Base-by-base conservation (phyloP, 257 asterid species). In the Salvia hispanica region DNA sequence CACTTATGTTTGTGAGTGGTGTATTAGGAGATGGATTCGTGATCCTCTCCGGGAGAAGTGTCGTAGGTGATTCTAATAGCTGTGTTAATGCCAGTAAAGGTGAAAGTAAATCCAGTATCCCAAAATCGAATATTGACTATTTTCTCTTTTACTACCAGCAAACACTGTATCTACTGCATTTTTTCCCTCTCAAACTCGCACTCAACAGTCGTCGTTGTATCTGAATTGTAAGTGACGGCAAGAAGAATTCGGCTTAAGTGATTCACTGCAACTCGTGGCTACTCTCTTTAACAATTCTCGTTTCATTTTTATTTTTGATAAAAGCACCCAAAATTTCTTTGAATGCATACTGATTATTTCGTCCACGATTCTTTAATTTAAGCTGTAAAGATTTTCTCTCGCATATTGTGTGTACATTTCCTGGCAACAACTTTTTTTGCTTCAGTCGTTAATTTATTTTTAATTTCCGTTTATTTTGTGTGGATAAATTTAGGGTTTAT, bases 401-500 rank as follows among this genome's bases (percentile, higher is more conserved):
- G 1, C 31, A 10, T 25, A 56, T 21, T 14, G 51, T 43, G 28
- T 45, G 40, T 12, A 25, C 4, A 16, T 34, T 50, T 50, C 4
- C 58, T 6, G 40, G 66, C 13, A 18, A 39, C 40, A n/a, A 4
- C 0, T 15, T 60, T 46, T 46, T n/a, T 43, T 31, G 21, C 33
- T 67, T 18, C 28, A 48, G n/a, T 4, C 48, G 3, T 9, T 0
- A 5, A 10, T 31, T 55, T 4, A 39, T 39, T 6, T 6, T 39
- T 39, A 39, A 7, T 7, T 40, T 8, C 45, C 11, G 37, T 40
- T 39, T 28, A 4, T 2, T 4, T 2, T 16, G 2, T 62, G 63
- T 58, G 73, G 74, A 77, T 50, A 14, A 18, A n/a, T n/a, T 44
- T 74, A 78, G 77, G 79, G 74, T 78, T 71, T 69, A 52, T 56